phyloP scores from a whole-genome alignment of 257 asterid species.

The Euphrasia confusa region DNA sequence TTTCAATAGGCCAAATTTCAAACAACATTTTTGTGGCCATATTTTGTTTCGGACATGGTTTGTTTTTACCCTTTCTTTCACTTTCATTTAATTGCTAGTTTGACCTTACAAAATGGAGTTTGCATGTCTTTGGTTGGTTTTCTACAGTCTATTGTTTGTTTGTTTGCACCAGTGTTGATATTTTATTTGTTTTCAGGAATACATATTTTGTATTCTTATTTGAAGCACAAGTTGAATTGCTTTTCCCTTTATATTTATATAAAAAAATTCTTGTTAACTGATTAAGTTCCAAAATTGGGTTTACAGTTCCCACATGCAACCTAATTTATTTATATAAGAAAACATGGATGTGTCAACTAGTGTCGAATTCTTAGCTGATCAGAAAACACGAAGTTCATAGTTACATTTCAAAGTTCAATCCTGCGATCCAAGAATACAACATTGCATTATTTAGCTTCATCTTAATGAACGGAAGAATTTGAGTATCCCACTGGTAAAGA shows the following conservation, averaged over 20 bases:
- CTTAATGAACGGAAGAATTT: conserved; percentile 23
- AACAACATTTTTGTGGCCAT: conserved; percentile 20
- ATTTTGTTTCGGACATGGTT: conserved; percentile 30
- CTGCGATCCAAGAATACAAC: conserved; percentile 19
- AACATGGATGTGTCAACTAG: too few species aligned
- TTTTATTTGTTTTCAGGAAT: too few species aligned
- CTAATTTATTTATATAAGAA: too few species aligned
- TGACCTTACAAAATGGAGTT: conserved; percentile 1
- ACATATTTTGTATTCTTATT: too few species aligned
- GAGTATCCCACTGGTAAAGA: conserved; percentile 23
- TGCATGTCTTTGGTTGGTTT: neutral
- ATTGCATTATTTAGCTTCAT: conserved; percentile 21
- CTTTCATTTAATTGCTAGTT: conserved; percentile 1
- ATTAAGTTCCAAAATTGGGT: too few species aligned
- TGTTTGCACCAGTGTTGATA: too few species aligned
- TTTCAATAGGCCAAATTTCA: conserved; percentile 16
- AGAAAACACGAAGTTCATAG: neutral
- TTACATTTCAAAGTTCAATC: neutral
- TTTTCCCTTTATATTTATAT: neutral
- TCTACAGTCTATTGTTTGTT: too few species aligned
- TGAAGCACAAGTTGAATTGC: neutral
- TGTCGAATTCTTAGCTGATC: neutral
- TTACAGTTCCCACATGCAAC: too few species aligned
- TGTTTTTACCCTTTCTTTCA: conserved; percentile 10
- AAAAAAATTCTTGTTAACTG: neutral